phyloP scores from a whole-genome alignment of 2,329 filamentous ascomycete species.

The Dryadomyces quercus-mongolicae region DNA sequence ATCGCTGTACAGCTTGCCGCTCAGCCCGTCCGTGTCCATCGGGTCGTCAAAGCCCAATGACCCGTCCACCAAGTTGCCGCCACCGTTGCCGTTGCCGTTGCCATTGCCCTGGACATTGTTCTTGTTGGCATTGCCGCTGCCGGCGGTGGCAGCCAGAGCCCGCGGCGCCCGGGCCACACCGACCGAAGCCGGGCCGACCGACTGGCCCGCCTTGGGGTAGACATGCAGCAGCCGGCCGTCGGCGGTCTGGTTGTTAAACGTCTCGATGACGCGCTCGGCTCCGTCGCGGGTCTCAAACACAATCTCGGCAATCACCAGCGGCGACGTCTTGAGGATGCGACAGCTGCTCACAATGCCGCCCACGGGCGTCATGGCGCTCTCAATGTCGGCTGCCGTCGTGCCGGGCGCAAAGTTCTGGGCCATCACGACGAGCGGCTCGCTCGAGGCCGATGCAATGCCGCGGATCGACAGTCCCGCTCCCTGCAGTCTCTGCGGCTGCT shows the following conservation, averaged over 20 bases:
- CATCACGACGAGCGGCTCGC: conserved; percentile 52
- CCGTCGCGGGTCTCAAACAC: conserved; percentile 60
- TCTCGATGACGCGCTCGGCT: conserved; percentile 61
- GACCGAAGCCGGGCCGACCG: conserved; percentile 10
- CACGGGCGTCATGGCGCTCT: conserved; percentile 67
- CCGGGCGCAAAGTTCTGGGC: conserved; percentile 74
- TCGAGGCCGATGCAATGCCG: conserved; percentile 46
- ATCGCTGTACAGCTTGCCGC: conserved; percentile 38
- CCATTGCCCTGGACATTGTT: conserved; percentile 19
- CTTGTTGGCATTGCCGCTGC: conserved; percentile 21
- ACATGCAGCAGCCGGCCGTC: conserved; percentile 65
- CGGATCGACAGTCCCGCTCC: conserved; percentile 55
- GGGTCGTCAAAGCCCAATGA: conserved; percentile 40
- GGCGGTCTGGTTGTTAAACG: conserved; percentile 69
- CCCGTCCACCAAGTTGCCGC: conserved; percentile 37
- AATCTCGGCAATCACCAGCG: conserved; percentile 68
- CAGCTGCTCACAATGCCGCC: conserved; percentile 58
- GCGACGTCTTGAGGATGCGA: conserved; percentile 51
- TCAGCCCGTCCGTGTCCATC: conserved; percentile 25
- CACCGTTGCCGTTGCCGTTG: conserved; percentile 19
- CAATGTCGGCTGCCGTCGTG: conserved; percentile 71
- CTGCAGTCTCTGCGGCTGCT: background rate
- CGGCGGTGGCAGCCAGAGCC: conserved; percentile 17
- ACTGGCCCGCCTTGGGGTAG: conserved; percentile 43
- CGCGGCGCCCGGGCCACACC: conserved; percentile 20